Percentiles rank a stretch among this genome's conserved stretches.
Evolutionary conservation across 306 rosid genomes (phyloP).

Genomic region (Trifolium pratense): DNA sequence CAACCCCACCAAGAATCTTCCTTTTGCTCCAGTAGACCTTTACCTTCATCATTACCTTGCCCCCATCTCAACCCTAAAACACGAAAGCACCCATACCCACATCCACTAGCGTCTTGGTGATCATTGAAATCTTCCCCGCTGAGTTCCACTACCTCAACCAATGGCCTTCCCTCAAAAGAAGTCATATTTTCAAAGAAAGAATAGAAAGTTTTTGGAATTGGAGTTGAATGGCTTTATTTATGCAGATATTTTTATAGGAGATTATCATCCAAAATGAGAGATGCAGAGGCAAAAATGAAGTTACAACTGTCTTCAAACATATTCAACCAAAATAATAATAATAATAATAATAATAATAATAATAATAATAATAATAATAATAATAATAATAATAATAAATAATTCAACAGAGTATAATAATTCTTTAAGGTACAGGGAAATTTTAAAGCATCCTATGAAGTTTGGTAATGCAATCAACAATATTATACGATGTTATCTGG

Average conservation of each 20-base stretch:
- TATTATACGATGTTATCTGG: constrained; percentile 23
- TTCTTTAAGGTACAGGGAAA: constrained; percentile 10
- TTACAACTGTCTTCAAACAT: constrained; percentile 29
- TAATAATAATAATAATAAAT: no score
- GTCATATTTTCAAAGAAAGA: constrained; percentile 44
- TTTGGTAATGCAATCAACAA: constrained; percentile 2
- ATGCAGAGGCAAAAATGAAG: constrained; percentile 27
- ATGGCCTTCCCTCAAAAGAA: constrained; percentile 39
- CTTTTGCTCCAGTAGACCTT: constrained; percentile 33
- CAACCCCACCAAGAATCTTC: constrained; percentile 52
- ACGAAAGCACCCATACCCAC: constrained; percentile 58
- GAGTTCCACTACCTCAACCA: constrained; percentile 35
- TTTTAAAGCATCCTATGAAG: constrained; percentile 2
- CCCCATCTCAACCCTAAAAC: constrained; percentile 42
- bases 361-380: no score
- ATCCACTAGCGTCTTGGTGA: constrained; percentile 46
- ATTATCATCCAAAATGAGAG: constrained; percentile 6
- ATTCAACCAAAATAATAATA: constrained; percentile 20
- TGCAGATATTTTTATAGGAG: constrained; percentile 13
- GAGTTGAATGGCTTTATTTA: background rate
- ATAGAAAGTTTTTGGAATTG: background rate
- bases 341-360: no score
- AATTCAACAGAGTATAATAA: background rate
- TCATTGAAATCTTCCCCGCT: constrained; percentile 37
- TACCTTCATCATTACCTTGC: constrained; percentile 28